phyloP scores from a whole-genome alignment of 2,329 filamentous ascomycete species.

The Aaosphaeria pasadenensis region DNA sequence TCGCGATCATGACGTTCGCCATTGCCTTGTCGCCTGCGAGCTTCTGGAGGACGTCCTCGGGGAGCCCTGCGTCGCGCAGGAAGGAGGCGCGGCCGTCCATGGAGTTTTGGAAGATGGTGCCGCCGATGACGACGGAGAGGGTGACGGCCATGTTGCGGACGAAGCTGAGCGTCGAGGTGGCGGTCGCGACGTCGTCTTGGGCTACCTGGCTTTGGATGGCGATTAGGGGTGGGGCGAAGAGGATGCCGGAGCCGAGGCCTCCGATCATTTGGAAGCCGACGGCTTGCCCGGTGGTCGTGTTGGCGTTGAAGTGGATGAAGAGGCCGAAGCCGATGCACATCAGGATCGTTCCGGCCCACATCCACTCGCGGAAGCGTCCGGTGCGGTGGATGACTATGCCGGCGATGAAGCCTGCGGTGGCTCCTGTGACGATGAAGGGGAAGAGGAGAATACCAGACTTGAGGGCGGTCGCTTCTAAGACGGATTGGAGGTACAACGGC shows the following conservation, averaged over 20 bases:
- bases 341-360: conserved; percentile 32
- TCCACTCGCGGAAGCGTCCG: conserved; percentile 40
- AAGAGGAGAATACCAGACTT: conserved; percentile 61
- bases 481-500: conserved; percentile 71
- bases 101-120: conserved; percentile 53
- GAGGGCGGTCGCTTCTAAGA: conserved; percentile 59
- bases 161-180: conserved; percentile 53
- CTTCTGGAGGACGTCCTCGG: conserved; percentile 44
- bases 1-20: conserved; percentile 58
- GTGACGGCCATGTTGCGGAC: conserved; percentile 44
- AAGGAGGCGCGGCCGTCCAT: conserved; percentile 56
- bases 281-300: conserved; percentile 30
- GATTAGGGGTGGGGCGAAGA: conserved; percentile 56
- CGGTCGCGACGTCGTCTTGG: conserved; percentile 50
- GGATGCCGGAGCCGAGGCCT: conserved; percentile 50
- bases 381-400: conserved; percentile 49
- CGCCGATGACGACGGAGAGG: conserved; percentile 49
- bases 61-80: conserved; percentile 49
- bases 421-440: conserved; percentile 52
- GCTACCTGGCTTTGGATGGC: conserved; percentile 54
- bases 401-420: conserved; percentile 43
- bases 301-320: conserved; percentile 28
- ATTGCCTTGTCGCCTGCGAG: conserved; percentile 59
- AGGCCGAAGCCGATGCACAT: conserved; percentile 34
- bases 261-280: conserved; percentile 50